Conservation (phyloP, 768 basidiomycete genomes). For the Calocybe indica region DNA sequence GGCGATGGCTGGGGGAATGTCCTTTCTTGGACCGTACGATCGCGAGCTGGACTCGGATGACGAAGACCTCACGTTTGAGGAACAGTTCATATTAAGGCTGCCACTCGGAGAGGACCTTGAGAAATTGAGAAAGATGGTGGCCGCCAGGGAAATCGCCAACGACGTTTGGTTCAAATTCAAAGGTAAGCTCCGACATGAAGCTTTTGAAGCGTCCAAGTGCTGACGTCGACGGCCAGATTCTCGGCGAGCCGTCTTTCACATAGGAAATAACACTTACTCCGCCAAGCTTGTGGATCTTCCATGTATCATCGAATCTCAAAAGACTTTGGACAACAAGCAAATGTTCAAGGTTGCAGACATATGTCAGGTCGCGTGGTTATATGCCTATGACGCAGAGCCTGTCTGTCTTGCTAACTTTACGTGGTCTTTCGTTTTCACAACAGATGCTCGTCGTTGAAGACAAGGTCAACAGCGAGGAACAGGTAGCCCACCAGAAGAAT, state of each 20-base stretch:
- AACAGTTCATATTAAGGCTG: slow-evolving; percentile 92
- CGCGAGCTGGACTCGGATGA: slow-evolving; percentile 93
- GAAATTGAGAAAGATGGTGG: slow-evolving; percentile 74
- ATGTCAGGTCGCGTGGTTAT: slow-evolving; percentile 63
- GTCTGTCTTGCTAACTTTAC: not conserved
- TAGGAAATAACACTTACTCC: slow-evolving; percentile 74
- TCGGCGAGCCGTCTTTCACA: slow-evolving; percentile 83
- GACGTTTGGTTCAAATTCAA: slow-evolving; percentile 99
- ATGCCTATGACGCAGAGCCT: slow-evolving; percentile 1
- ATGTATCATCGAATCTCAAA: slow-evolving; percentile 90
- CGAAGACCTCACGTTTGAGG: slow-evolving; percentile 92
- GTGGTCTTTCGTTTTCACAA: not conserved
- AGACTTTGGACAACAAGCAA: slow-evolving; percentile 92
- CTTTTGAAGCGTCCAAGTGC: not conserved
- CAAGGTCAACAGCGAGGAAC: slow-evolving; percentile 65
- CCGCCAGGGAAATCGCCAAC: slow-evolving; percentile 66
- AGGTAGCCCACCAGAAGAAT: slow-evolving; percentile 50
- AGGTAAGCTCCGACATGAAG: slow-evolving; percentile 38
- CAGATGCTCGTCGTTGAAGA: slow-evolving; percentile 93
- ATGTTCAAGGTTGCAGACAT: slow-evolving; percentile 99
- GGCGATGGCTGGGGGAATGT: slow-evolving; percentile 77
- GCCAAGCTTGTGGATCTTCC: slow-evolving; percentile 96
- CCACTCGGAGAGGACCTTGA: slow-evolving; percentile 82
- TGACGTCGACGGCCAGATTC: slow-evolving; percentile 52
- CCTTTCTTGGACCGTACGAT: slow-evolving; percentile 88